These are phyloP conservation scores for Lyophyllum semitale DNA, from an alignment of 768 basidiomycete genomes.

Conservation along the genomic window DNA sequence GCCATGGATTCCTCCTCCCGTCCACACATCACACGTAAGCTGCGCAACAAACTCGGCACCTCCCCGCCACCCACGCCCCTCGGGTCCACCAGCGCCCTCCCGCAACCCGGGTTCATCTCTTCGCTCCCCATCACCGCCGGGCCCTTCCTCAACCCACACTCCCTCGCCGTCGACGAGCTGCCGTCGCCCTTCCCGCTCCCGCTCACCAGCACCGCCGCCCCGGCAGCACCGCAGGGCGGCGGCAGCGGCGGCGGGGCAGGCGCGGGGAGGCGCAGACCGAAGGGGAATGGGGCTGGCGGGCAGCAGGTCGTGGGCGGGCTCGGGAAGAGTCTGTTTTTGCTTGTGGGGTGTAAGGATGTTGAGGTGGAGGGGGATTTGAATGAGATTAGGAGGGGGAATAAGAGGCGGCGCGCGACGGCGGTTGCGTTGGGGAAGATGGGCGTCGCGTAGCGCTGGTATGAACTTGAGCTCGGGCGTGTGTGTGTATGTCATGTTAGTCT, in stretches of 20 bases:
- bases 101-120: slow-evolving; percentile 36
- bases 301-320: slow-evolving; percentile 65
- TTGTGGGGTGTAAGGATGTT: slow-evolving; percentile 60
- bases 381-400: slow-evolving; percentile 78
- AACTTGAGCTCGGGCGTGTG: no score
- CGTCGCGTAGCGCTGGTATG: slow-evolving; percentile 3
- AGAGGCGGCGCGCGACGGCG: slow-evolving; percentile 49
- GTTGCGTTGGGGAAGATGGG: slow-evolving; percentile 25
- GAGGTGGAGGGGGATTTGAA: slow-evolving; percentile 78
- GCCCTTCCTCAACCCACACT: slow-evolving; percentile 79
- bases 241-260: slow-evolving; percentile 37
- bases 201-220: slow-evolving; percentile 55
- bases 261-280: slow-evolving; percentile 50
- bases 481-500: no score
- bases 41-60: slow-evolving; percentile 77
- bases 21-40: slow-evolving; percentile 80
- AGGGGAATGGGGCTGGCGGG: slow-evolving; percentile 55
- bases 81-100: slow-evolving; percentile 33
- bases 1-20: slow-evolving; percentile 76
- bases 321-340: slow-evolving; percentile 67
- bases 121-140: slow-evolving; percentile 66
- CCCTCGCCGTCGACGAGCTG: slow-evolving; percentile 82
- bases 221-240: slow-evolving; percentile 31
- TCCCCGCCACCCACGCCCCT: slow-evolving; percentile 80
- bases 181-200: slow-evolving; percentile 84